phyloP scores from a whole-genome alignment of 2,329 filamentous ascomycete genomes.

The Ilyonectria robusta region DNA sequence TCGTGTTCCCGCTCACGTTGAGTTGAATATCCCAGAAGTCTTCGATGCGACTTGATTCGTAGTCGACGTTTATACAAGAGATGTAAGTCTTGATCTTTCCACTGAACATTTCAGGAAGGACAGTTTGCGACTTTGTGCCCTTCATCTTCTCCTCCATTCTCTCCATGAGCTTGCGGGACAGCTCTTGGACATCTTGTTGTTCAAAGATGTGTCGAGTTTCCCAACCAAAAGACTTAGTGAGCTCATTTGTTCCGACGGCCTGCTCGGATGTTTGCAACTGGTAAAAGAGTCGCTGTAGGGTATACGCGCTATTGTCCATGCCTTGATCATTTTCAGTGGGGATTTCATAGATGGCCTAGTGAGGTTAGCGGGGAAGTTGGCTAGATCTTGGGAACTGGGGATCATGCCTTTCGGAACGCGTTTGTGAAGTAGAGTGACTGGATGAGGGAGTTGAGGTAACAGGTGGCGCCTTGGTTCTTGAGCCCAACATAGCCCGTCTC shows the following conservation, averaged over 20 bases:
- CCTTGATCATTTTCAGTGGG: constrained; percentile 89
- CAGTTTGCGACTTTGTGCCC: constrained; percentile 90
- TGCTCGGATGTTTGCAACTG: constrained; percentile 88
- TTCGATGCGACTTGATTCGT: constrained; percentile 94
- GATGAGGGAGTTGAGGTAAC: constrained; percentile 87
- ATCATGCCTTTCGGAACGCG: constrained; percentile 86
- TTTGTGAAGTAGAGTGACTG: constrained; percentile 92
- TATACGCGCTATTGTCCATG: constrained; percentile 90
- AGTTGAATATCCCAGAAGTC: constrained; percentile 99
- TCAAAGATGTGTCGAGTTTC: constrained; percentile 98
- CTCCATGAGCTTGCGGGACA: constrained; percentile 97
- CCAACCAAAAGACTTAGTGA: constrained; percentile 98
- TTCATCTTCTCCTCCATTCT: constrained; percentile 99
- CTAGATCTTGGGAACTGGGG: constrained; percentile 1
- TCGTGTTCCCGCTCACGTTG: constrained; percentile 95
- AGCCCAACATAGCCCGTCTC: constrained; percentile 97
- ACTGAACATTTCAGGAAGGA: constrained; percentile 91
- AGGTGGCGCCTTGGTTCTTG: constrained; percentile 96
- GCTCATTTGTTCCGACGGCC: constrained; percentile 90
- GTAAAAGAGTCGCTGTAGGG: constrained; percentile 94
- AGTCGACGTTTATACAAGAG: constrained; percentile 97
- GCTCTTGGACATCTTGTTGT: constrained; percentile 97
- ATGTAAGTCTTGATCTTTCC: constrained; percentile 99
- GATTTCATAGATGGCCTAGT: constrained; percentile 93
- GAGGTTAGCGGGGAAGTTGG: constrained; percentile 31